Evolutionary conservation across 192 early-diverging fungal species (phyloP).

Genomic region (Glomus cerebriforme): DNA sequence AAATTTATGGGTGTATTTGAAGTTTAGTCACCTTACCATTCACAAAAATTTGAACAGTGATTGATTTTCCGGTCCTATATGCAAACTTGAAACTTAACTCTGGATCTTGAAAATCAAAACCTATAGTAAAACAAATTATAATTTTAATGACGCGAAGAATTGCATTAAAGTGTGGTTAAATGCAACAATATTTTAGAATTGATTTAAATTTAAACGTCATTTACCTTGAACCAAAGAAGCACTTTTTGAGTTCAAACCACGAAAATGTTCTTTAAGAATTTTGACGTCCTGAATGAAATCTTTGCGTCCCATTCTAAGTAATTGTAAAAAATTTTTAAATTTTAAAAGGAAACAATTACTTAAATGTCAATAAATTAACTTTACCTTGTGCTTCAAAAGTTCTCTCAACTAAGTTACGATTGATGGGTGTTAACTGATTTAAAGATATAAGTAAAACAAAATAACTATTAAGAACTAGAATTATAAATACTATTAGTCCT

Average conservation of each 20-base stretch:
- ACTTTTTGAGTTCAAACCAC: constrained; percentile 23
- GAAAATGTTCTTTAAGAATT: constrained; percentile 32
- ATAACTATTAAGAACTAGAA: no score
- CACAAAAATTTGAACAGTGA: constrained; percentile 31
- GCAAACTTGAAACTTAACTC: constrained; percentile 32
- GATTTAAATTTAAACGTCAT: neutral
- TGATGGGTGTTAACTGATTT: neutral
- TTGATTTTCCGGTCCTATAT: constrained; percentile 26
- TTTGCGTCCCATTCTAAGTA: constrained; percentile 31
- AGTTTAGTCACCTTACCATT: constrained; percentile 17
- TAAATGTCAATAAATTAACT: neutral
- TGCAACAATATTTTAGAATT: neutral
- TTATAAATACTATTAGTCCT: no score
- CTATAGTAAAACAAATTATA: constrained; percentile 10
- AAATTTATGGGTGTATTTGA: neutral
- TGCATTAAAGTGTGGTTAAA: neutral
- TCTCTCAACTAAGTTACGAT: neutral
- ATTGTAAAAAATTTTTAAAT: neutral
- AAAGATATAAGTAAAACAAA: no score
- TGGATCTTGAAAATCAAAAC: constrained; percentile 37
- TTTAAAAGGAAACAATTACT: neutral
- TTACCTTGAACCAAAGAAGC: constrained; percentile 29
- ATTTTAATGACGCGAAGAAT: neutral
- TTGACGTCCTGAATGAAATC: constrained; percentile 36
- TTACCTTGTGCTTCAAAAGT: neutral